phyloP scores from a whole-genome alignment of 495 filamentous ascomycete genomes.

The Neurospora pannonica region DNA sequence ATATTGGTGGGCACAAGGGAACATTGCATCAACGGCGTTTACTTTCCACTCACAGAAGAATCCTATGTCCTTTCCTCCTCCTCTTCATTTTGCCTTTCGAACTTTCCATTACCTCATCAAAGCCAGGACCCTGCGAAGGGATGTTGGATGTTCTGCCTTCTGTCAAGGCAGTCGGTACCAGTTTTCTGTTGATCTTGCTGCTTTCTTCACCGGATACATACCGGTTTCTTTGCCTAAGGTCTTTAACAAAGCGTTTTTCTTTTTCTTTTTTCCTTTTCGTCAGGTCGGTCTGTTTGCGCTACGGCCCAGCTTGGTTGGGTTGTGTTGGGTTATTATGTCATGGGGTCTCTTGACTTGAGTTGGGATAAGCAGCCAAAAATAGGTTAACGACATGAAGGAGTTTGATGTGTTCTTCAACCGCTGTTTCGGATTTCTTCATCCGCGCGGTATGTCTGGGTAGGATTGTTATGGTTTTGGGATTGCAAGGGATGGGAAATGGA shows the following conservation, averaged over 20 bases:
- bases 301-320: background rate
- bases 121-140: background rate
- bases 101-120: background rate
- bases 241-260: background rate
- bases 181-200: background rate
- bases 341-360: background rate
- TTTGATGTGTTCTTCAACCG: background rate
- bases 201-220: background rate
- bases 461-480: background rate
- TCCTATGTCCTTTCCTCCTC: background rate
- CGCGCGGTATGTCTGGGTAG: background rate
- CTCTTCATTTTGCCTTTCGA: background rate
- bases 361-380: background rate
- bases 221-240: conserved; percentile 2
- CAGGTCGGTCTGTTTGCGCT: background rate
- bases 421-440: background rate
- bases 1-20: background rate
- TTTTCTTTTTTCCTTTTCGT: background rate
- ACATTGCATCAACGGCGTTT: background rate
- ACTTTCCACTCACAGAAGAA: background rate
- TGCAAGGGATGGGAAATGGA: background rate
- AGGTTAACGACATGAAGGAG: background rate
- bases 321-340: background rate
- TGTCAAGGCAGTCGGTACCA: background rate
- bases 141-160: background rate